Percentiles rank a stretch among this genome's conserved stretches.
phyloP scores from a whole-genome alignment of 495 filamentous ascomycete genomes.

The Penicillium dipodomyicola region DNA sequence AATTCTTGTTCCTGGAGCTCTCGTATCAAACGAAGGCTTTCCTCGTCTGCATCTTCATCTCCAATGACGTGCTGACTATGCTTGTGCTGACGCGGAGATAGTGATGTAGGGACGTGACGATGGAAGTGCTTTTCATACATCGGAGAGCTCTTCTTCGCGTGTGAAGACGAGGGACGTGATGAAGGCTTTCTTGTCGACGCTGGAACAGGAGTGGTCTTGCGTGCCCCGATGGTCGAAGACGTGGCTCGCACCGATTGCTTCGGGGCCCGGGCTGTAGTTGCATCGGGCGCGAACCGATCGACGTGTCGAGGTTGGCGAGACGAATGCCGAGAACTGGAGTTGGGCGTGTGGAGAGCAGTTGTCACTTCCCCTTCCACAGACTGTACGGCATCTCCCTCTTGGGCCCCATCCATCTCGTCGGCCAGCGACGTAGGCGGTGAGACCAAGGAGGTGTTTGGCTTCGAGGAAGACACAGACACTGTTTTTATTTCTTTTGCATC shows the following conservation, averaged over 20 bases:
- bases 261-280: conserved; percentile 26
- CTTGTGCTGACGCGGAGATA: conserved; percentile 38
- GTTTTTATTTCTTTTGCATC: conserved; percentile 35
- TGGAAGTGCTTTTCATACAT: conserved; percentile 37
- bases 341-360: conserved; percentile 41
- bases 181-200: conserved; percentile 37
- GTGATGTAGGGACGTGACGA: conserved; percentile 26
- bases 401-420: conserved; percentile 45
- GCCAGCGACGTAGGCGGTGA: conserved; percentile 53
- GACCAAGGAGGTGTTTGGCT: conserved; percentile 46
- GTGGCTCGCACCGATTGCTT: conserved; percentile 29
- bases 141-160: conserved; percentile 47
- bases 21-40: conserved; percentile 55
- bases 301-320: conserved; percentile 50
- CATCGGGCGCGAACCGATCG: conserved; percentile 45
- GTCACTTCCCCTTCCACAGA: conserved; percentile 40
- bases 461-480: conserved; percentile 29
- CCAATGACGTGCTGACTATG: conserved; percentile 26
- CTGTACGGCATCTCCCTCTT: conserved; percentile 30
- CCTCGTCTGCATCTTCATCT: conserved; percentile 47
- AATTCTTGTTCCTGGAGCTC: conserved; percentile 59
- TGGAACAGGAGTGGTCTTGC: conserved; percentile 34
- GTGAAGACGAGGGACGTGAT: conserved; percentile 45
- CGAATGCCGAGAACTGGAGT: conserved; percentile 49
- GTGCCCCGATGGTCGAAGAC: conserved; percentile 18